A percentile compares a stretch with the other conserved stretches of the same genome.
phyloP scores from a whole-genome alignment of 164 flowering plant species.

The Aristolochia californica region DNA sequence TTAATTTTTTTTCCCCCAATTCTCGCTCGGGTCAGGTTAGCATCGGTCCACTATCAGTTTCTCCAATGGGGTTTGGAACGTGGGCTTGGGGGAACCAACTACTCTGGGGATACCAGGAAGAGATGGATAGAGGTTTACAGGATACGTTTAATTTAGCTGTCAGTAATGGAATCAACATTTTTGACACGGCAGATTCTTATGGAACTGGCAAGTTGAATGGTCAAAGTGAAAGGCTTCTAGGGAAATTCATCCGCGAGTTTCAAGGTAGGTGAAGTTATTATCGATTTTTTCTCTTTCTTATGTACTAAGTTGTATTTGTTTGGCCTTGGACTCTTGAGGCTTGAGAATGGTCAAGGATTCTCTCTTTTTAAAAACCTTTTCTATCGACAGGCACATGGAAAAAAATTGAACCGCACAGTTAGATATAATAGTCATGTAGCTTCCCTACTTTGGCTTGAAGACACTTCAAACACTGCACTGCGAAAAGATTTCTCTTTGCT shows the following conservation, averaged over 20 bases:
- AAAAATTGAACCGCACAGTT: too few species aligned
- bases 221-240: constrained; percentile 83
- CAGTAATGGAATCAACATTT: constrained; percentile 71
- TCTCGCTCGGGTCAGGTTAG: constrained; percentile 38
- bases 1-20: too few species aligned
- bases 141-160: constrained; percentile 65
- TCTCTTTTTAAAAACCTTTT: too few species aligned
- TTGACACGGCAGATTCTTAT: constrained; percentile 95
- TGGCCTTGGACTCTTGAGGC: too few species aligned
- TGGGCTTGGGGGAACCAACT: constrained; percentile 99
- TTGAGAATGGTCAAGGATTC: too few species aligned
- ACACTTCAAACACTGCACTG: too few species aligned
- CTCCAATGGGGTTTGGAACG: constrained; percentile 96
- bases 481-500: too few species aligned
- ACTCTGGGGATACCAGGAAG: constrained; percentile 85
- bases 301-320: too few species aligned
- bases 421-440: too few species aligned
- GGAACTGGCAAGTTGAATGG: constrained; percentile 89
- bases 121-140: constrained; percentile 77
- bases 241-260: constrained; percentile 68
- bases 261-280: constrained; percentile 30
- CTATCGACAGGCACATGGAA: too few species aligned
- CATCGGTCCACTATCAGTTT: constrained; percentile 70
- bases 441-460: neutral
- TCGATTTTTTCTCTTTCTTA: neutral